Percentiles rank a stretch among this genome's conserved stretches.
phyloP scores from a whole-genome alignment of 768 basidiomycete species.

The Leccinellum luteum region DNA sequence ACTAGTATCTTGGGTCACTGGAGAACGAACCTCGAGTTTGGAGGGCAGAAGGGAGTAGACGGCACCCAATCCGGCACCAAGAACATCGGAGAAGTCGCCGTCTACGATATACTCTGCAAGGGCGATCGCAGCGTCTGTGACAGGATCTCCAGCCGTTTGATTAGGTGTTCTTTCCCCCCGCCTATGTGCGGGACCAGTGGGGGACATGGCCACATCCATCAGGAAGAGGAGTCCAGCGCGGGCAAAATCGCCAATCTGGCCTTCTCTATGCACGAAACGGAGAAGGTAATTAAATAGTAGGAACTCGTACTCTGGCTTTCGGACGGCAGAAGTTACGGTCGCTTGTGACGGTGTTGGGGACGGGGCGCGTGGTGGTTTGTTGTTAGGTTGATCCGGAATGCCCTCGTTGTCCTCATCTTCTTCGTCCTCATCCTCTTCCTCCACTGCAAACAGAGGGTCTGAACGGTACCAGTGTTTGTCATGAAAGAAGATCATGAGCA shows the following conservation, averaged over 20 bases:
- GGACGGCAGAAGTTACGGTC: conserved; percentile 53
- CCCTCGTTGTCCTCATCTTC: conserved; percentile 38
- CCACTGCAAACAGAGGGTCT: conserved; percentile 70
- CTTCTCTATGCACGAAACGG: conserved; percentile 92
- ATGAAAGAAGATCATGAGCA: conserved; percentile 97
- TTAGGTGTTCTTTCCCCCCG: conserved; percentile 33
- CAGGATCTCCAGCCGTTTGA: conserved; percentile 50
- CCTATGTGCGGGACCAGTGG: conserved; percentile 50
- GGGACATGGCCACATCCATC: conserved; percentile 95
- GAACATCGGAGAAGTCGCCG: conserved; percentile 97
- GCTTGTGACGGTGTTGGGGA: conserved; percentile 65
- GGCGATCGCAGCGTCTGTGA: conserved; percentile 81
- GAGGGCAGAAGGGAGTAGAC: conserved; percentile 89
- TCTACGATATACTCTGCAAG: conserved; percentile 92
- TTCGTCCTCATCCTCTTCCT: conserved; percentile 67
- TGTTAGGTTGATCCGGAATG: conserved; percentile 3
- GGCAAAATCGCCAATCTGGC: conserved; percentile 89
- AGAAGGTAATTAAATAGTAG: conserved; percentile 94
- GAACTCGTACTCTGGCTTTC: conserved; percentile 91
- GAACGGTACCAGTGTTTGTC: conserved; percentile 87
- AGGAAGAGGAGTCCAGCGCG: conserved; percentile 90
- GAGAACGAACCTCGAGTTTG: conserved; percentile 71
- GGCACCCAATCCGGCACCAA: conserved; percentile 89
- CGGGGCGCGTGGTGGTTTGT: conserved; percentile 26
- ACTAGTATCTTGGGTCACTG: conserved; percentile 36